Evolutionary conservation across 192 early-diverging fungal species (phyloP).

Genomic region (Haplosporangium gracile): DNA sequence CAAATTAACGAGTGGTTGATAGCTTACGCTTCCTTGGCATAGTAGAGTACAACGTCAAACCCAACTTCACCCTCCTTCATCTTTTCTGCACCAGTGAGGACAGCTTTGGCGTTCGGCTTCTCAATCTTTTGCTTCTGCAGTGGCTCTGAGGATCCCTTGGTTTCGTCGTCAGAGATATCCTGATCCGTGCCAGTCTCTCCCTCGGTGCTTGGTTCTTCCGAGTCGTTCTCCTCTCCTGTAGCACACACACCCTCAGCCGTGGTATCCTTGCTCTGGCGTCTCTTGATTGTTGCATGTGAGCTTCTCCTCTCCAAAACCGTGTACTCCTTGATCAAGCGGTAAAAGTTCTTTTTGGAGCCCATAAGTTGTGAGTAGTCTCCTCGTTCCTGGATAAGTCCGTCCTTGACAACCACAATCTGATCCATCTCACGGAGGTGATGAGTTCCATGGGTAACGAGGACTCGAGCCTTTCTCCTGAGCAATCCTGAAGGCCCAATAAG

Average conservation of each 20-base stretch:
- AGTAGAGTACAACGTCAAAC: slow-evolving; percentile 34
- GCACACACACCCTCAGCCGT: background rate
- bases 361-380: slow-evolving; percentile 68
- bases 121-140: background rate
- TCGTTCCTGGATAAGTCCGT: slow-evolving; percentile 64
- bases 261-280: background rate
- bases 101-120: slow-evolving; percentile 55
- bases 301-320: slow-evolving; percentile 14
- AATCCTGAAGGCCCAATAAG: slow-evolving; percentile 32
- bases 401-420: slow-evolving; percentile 60
- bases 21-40: slow-evolving; percentile 39
- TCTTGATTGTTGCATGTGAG: background rate
- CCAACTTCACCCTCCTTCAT: slow-evolving; percentile 21
- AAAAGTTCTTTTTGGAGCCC: slow-evolving; percentile 54
- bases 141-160: background rate
- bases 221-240: background rate
- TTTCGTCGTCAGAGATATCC: background rate
- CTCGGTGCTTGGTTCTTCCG: background rate
- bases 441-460: slow-evolving; percentile 70
- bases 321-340: slow-evolving; percentile 56
- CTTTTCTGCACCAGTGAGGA: slow-evolving; percentile 20
- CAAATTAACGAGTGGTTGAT: background rate
- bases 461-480: slow-evolving; percentile 68
- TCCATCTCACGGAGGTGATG: slow-evolving; percentile 62
- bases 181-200: background rate